Base-by-base conservation (phyloP, 116 monocot genomes). In the Thalassia testudinum region DNA sequence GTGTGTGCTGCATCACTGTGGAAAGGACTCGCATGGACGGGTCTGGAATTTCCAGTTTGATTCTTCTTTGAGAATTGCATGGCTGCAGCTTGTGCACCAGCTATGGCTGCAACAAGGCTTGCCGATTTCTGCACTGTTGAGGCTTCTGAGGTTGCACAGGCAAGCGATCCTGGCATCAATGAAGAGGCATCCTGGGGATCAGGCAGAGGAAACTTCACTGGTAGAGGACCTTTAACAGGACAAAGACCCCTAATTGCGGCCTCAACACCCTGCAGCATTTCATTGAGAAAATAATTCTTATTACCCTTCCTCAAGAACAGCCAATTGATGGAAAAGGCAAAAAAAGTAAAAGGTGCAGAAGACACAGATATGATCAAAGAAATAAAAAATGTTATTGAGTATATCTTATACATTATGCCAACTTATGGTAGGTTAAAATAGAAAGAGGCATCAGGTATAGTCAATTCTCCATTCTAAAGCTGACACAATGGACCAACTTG, bases 151-250 rank as follows among this genome's bases (percentile, higher is more conserved):
- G 48, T 20, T 34, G 21, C 26, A 10, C 40, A 62, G 12, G 34
- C 37, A 70, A 85, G 73, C 57, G 70, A 72, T 52, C 91, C 82
- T 53, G 91, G 86, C 56, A 64, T 73, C 37, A 79, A 52, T 12
- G 82, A 92, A 42, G 50, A 72, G 26, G 62, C 49, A 61, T 91
- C 49, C 1, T 19, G 50, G 19, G 82, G 82, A 58, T 79, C 69
- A 25, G 82, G 82, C 50, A 86, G 69, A 42, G 92, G 86, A 62
- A 92, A 92, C 54, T 79, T 86, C 28, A 86, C 77, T 43, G 92
- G 82, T 49, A 64, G 67, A 60, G 86, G 86, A 37, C 72, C 74
- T 72, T 66, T 37, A 26, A 82, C 60, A 37, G 66, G 54, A 52
- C 28, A 37, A 58, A 92, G 77, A 28, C 92, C 92, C 69, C 86